A percentile compares a stretch with the other conserved stretches of the same genome.
Evolutionary conservation across 1,284 basidiomycete genomes (phyloP).

Genomic region (Pseudozyma sp.): DNA sequence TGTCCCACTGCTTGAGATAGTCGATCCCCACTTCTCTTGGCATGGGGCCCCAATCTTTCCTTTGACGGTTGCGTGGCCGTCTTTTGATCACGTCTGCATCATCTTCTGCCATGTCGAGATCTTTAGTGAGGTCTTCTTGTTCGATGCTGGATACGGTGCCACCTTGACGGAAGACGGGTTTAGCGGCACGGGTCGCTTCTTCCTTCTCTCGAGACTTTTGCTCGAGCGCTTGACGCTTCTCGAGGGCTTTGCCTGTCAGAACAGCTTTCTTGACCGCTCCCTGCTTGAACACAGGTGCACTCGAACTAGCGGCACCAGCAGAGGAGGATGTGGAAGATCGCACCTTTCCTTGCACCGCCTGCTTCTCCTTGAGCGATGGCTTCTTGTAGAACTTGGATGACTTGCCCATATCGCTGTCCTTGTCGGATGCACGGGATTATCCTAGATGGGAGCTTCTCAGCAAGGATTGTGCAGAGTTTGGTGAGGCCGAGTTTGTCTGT

Average conservation of each 20-base stretch:
- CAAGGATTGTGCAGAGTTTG: not conserved
- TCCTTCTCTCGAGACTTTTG: conserved; percentile 42
- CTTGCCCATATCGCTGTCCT: conserved; percentile 32
- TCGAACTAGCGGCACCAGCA: conserved; percentile 2
- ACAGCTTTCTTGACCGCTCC: conserved; percentile 28
- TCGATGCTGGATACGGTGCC: conserved; percentile 6
- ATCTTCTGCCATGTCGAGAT: conserved; percentile 15
- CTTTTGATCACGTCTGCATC: conserved; percentile 39
- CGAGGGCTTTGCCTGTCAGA: conserved; percentile 34
- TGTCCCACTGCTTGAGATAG: conserved; percentile 50
- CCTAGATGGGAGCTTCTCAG: too few relatives aligned
- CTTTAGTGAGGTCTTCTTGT: conserved; percentile 12
- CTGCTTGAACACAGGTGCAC: conserved; percentile 24
- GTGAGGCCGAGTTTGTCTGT: not conserved
- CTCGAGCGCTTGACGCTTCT: conserved; percentile 31
- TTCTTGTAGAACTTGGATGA: conserved; percentile 56
- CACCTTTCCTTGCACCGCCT: conserved; percentile 32
- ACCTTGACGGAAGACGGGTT: conserved; percentile 42
- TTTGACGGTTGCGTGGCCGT: conserved; percentile 35
- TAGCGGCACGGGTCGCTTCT: conserved; percentile 38
- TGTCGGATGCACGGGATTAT: not conserved
- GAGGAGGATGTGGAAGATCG: conserved; percentile 31
- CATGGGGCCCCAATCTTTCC: conserved; percentile 50
- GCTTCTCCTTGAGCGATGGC: conserved; percentile 51
- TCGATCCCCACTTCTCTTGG: conserved; percentile 51